Evolutionary conservation across 2,329 filamentous ascomycete genomes (phyloP), one percentile per base, ranked within the genome.

Genomic region (Chalaropsis ovoidea): DNA sequence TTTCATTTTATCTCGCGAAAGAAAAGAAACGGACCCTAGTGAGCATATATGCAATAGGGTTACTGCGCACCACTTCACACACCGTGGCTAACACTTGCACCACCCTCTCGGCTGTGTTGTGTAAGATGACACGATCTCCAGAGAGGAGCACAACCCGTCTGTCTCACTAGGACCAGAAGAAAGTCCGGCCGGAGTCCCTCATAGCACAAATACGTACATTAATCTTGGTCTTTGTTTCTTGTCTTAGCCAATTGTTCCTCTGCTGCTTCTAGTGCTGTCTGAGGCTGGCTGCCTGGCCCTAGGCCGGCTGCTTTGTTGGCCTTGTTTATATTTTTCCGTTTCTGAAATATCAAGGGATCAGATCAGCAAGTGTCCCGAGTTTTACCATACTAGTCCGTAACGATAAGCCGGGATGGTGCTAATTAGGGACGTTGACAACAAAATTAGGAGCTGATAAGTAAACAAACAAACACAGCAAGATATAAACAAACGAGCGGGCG

Each of bases 361-460:
- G 54, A 58, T 58, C 54, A 58, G 2, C 54, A 35, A 35, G 54
- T 35, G 54, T n/a, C 8, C 54, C 13, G 24, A 58, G 54, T 58
- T 58, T 58, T 15, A 39, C 19, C 47, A 52, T 52, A 24, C 19
- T 52, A 52, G 47, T 24, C 47, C 24, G 24, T n/a, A 8, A 35
- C 13, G 54, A 58, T 58, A 58, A 58, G 54, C 54, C 31, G 54
- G 54, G 54, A 58, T 58, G 17, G 27, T 58, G 54, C 54, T 58
- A 58, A 35, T 58, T 58, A 58, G 54, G 17, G 31, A 58, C 54
- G 15, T n/a, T n/a, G 24, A 19, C 17, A 58, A 31, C 54, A 19
- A 35, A n/a, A 58, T 31, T 58, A 35, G 54, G 17, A 58, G 54
- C 54, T n/a, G 43, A 31, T 13, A 58, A 58, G 54, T 58, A 58